phyloP scores from a whole-genome alignment of 1,139 yeast genomes.

The Arxiozyma bovina region DNA sequence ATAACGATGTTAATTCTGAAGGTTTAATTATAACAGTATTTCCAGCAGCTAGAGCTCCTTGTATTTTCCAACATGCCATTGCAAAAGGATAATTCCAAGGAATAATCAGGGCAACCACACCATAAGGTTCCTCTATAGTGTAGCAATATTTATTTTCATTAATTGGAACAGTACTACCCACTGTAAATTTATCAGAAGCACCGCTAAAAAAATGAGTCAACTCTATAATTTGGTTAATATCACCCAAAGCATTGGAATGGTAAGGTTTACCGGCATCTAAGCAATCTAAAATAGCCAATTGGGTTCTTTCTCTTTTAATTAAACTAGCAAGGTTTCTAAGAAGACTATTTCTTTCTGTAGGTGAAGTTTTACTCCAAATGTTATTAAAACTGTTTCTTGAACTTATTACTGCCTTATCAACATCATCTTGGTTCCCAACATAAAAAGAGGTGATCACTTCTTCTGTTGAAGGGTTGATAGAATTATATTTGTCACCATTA shows the following conservation, averaged over 20 bases:
- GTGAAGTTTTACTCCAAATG: slow-evolving; percentile 41
- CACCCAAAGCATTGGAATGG: slow-evolving; percentile 45
- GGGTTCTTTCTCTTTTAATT: slow-evolving; percentile 41
- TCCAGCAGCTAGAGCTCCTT: slow-evolving; percentile 64
- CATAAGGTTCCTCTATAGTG: slow-evolving; percentile 74
- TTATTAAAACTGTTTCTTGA: slow-evolving; percentile 60
- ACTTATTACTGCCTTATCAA: slow-evolving; percentile 66
- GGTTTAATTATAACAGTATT: slow-evolving; percentile 60
- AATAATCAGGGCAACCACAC: slow-evolving; percentile 69
- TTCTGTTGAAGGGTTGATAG: slow-evolving; percentile 61
- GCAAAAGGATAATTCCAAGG: slow-evolving; percentile 73
- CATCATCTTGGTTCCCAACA: slow-evolving; percentile 60
- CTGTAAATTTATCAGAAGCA: slow-evolving; percentile 71
- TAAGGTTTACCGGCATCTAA: slow-evolving; percentile 59
- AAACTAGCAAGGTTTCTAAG: slow-evolving; percentile 45
- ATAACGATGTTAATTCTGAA: slow-evolving; percentile 58
- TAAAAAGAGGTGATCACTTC: slow-evolving; percentile 56
- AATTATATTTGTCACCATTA: slow-evolving; percentile 45
- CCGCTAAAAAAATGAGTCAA: slow-evolving; percentile 72
- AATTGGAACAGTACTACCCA: slow-evolving; percentile 65
- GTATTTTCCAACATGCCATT: slow-evolving; percentile 65
- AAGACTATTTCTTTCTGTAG: slow-evolving; percentile 41
- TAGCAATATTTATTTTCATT: slow-evolving; percentile 57
- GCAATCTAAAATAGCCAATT: slow-evolving; percentile 51
- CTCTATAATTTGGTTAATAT: slow-evolving; percentile 52